Evolutionary conservation across 306 rosid species (phyloP), one percentile per base, ranked within the genome.

Genomic region (Quillaja saponaria): DNA sequence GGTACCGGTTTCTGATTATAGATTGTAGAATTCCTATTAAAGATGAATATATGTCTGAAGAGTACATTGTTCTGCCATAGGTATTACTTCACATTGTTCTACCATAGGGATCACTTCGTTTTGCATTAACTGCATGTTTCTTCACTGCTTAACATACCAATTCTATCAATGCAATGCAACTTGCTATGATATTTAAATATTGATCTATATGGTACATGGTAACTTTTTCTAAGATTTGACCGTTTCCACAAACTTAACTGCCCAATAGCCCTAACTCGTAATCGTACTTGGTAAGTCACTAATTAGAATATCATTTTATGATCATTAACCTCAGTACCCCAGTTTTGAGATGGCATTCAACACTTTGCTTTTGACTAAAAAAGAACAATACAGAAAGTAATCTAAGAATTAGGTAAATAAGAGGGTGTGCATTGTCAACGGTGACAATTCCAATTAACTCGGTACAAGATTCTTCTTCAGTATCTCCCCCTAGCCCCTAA

Each of bases 21-120:
- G 78, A 59, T 13, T 58, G 73, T 65, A 67, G 81, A 47, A 60
- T 64, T 61, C 55, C 54, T 48, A 48, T 67, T 42, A 58, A 77
- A 50, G 49, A 58, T 61, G 62, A 64, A 42, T 52, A 63, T 41
- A 20, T 45, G 61, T 66, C 38, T 14, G 21, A 64, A 72, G 57
- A 76, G 17, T 45, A 68, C 66, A 5, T 45, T 63, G 49, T 58
- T 49, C 55, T 54, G 64, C 55, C 38, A 19, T 73, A 31, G 48
- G 62, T 54, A 25, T 60, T n/a, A n/a, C n/a, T n/a, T n/a, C n/a
- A 68, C 66, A 5, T 45, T 63, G 49, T 58, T 49, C 55, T 54
- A 61, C 55, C 38, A 19, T 73, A 31, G 48, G 62, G 49, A 25
- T 60, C n/a, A n/a, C 73, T 38, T 16, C 34, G 48, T 44, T 45